Evolutionary conservation across 805 yeast species (phyloP).

Genomic region (Metschnikowia colocasiae): DNA sequence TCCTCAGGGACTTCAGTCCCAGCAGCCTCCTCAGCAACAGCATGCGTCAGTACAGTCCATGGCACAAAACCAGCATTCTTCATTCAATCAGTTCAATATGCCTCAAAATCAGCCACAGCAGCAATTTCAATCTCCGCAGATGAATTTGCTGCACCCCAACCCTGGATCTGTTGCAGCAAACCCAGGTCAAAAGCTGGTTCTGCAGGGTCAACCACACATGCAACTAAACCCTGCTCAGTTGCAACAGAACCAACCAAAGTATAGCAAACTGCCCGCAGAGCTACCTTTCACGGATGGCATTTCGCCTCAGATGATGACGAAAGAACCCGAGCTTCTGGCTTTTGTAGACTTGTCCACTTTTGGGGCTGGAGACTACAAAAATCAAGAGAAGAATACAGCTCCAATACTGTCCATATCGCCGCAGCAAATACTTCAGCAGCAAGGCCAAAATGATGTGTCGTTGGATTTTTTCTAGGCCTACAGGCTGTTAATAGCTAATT

Average conservation of each 20-base stretch:
- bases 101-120: conserved; percentile 5
- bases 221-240: conserved; percentile 5
- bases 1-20: conserved; percentile 1
- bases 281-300: conserved; percentile 11
- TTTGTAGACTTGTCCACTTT: conserved; percentile 1
- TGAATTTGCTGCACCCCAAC: conserved; percentile 5
- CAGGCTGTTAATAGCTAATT: conserved; percentile 1
- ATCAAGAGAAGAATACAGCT: neutral
- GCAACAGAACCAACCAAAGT: neutral
- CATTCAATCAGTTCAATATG: conserved; percentile 5
- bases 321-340: conserved; percentile 13
- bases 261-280: conserved; percentile 8
- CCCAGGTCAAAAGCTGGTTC: conserved; percentile 3
- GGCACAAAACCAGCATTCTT: conserved; percentile 1
- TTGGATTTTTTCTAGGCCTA: conserved; percentile 27
- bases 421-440: conserved; percentile 37
- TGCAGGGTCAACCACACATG: conserved; percentile 4
- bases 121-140: conserved; percentile 9
- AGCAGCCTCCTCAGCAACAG: conserved; percentile 9
- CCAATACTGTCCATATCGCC: conserved; percentile 30
- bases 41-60: conserved; percentile 7
- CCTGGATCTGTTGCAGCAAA: conserved; percentile 4
- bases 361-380: conserved; percentile 4
- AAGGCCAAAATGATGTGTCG: conserved; percentile 15
- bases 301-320: conserved; percentile 17